Conservation (phyloP, 202 grass and related monocot species). For the Digitaria exilis region DNA sequence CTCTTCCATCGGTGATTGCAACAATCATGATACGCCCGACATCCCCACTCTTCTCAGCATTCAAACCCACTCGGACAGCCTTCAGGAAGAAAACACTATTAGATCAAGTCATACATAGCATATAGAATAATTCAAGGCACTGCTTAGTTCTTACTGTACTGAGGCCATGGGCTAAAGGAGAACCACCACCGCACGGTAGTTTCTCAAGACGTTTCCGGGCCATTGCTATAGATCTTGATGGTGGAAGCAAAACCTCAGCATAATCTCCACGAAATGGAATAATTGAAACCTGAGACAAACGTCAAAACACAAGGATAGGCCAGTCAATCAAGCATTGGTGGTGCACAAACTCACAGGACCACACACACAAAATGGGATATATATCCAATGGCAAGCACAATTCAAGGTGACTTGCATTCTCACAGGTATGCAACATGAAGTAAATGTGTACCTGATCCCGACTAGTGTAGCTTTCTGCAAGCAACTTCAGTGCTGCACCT, state of each 20-base stretch:
- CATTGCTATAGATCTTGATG: constrained; percentile 99
- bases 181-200: constrained; percentile 95
- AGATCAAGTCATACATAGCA: constrained; percentile 25
- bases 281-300: constrained; percentile 81
- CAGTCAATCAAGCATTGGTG: neutral
- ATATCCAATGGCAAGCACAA: neutral
- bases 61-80: constrained; percentile 98
- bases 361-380: neutral
- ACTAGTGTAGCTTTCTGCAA: constrained; percentile 98
- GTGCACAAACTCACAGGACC: constrained; percentile 12
- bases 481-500: constrained; percentile 90
- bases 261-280: constrained; percentile 99
- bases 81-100: constrained; percentile 36
- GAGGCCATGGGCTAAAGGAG: constrained; percentile 96
- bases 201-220: constrained; percentile 95
- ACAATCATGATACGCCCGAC: constrained; percentile 98
- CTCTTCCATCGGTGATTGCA: constrained; percentile 96
- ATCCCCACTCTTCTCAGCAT: constrained; percentile 99
- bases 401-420: neutral
- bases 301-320: neutral
- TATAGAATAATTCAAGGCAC: constrained; percentile 16
- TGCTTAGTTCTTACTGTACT: constrained; percentile 71
- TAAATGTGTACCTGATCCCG: constrained; percentile 81
- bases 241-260: constrained; percentile 95
- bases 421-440: constrained; percentile 10